These are phyloP conservation scores for Mycogone perniciosa DNA, from an alignment of 2,329 filamentous ascomycete species.

Conservation along the genomic window DNA sequence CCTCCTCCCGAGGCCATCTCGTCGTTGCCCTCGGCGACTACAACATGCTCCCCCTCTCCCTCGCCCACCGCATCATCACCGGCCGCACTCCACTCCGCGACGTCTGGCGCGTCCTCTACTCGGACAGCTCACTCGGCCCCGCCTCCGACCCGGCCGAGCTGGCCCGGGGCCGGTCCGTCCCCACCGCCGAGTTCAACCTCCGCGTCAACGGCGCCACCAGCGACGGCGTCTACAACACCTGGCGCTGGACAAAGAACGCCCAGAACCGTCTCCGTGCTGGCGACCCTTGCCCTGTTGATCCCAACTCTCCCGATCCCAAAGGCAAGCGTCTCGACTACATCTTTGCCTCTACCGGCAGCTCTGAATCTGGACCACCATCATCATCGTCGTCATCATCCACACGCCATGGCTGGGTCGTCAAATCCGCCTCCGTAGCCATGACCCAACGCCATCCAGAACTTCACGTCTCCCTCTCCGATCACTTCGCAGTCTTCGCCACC, in stretches of 20 bases:
- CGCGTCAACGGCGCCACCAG: constrained; percentile 79
- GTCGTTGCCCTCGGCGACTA: constrained; percentile 88
- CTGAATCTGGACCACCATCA: not conserved
- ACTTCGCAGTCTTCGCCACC: constrained; percentile 85
- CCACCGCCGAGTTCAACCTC: constrained; percentile 73
- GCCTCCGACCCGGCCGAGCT: constrained; percentile 62
- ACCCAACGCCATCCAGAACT: constrained; percentile 73
- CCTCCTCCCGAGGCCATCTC: constrained; percentile 72
- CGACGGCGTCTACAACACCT: constrained; percentile 82
- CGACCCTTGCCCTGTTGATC: constrained; percentile 52
- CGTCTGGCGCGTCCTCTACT: constrained; percentile 77
- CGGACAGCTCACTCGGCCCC: constrained; percentile 73
- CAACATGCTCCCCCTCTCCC: constrained; percentile 86
- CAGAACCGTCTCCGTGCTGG: constrained; percentile 60
- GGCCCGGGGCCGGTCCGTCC: constrained; percentile 58
- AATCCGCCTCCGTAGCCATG: constrained; percentile 69
- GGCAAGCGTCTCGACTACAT: constrained; percentile 95
- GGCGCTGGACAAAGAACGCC: constrained; percentile 74
- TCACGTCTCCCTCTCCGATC: constrained; percentile 83
- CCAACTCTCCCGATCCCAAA: constrained; percentile 58
- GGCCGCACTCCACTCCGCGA: constrained; percentile 72
- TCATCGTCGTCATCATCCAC: not conserved
- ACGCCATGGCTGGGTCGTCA: constrained; percentile 57
- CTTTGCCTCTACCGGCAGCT: constrained; percentile 60
- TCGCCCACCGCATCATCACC: constrained; percentile 77